These are phyloP conservation scores for Hypoxylon sp. DNA, from an alignment of 2,329 filamentous ascomycete genomes.

Conservation along the genomic window DNA sequence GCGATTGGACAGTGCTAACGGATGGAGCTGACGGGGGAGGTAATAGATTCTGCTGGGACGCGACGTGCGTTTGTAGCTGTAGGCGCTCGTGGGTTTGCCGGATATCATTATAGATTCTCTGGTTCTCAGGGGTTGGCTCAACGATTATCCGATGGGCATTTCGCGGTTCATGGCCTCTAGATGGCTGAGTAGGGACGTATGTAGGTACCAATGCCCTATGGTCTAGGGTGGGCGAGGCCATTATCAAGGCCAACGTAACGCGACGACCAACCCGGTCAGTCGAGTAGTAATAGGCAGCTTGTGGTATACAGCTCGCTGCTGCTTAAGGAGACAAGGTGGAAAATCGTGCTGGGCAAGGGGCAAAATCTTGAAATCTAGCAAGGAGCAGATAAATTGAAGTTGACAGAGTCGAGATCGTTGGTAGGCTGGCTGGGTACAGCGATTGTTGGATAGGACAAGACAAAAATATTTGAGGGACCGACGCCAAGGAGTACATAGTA, in stretches of 20 bases:
- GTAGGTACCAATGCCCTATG: conserved; percentile 25
- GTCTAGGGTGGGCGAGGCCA: conserved; percentile 39
- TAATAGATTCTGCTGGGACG: conserved; percentile 43
- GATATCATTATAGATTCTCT: conserved; percentile 49
- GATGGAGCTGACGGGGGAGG: conserved; percentile 39
- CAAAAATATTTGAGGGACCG: conserved; percentile 29
- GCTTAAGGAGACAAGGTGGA: conserved; percentile 18
- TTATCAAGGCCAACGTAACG: conserved; percentile 24
- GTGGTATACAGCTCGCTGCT: conserved; percentile 12
- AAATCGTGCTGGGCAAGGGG: conserved; percentile 25
- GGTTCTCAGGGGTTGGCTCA: conserved; percentile 46
- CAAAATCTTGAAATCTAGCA: conserved; percentile 15
- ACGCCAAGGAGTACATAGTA: conserved; percentile 19
- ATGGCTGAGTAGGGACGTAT: conserved; percentile 12
- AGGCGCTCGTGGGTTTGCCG: conserved; percentile 45
- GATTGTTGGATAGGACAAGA: conserved; percentile 33
- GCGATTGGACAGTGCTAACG: conserved; percentile 46
- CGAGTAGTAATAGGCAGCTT: conserved; percentile 25
- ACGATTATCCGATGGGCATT: conserved; percentile 42
- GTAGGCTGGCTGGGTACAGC: conserved; percentile 32
- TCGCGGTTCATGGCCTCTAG: conserved; percentile 31
- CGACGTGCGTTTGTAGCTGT: conserved; percentile 43
- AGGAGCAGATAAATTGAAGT: conserved; percentile 10
- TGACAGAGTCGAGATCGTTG: conserved; percentile 22
- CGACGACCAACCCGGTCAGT: conserved; percentile 10